A percentile compares a stretch with the other conserved stretches of the same genome.
Evolutionary conservation across 2,329 filamentous ascomycete species (phyloP).

Genomic region (Pseudogymnoascus sp.): DNA sequence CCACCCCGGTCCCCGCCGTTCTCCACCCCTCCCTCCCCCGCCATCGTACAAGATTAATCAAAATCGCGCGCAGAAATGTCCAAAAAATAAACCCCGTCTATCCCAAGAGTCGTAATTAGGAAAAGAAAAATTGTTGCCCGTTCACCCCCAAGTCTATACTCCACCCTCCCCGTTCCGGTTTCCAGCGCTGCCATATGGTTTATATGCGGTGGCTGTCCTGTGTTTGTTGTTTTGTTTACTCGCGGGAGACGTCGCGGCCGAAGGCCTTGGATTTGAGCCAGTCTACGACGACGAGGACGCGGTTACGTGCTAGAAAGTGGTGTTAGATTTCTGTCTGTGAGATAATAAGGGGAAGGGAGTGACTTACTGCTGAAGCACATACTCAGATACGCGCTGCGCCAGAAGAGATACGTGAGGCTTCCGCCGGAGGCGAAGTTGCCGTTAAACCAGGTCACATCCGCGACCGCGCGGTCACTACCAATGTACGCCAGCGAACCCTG

Average conservation of each 20-base stretch:
- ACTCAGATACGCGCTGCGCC: conserved; percentile 94
- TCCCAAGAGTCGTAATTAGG: conserved; percentile 4
- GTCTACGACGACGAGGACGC: conserved; percentile 84
- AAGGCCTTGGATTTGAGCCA: conserved; percentile 97
- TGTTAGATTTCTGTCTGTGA: conserved; percentile 15
- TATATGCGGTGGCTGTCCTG: background rate
- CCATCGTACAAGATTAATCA: background rate
- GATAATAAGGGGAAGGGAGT: background rate
- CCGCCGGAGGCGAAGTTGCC: conserved; percentile 93
- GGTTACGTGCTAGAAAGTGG: conserved; percentile 66
- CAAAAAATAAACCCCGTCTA: background rate
- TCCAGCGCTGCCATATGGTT: background rate
- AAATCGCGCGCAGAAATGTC: background rate
- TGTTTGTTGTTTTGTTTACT: conserved; percentile 41
- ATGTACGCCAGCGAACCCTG: conserved; percentile 97
- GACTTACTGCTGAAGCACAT: conserved; percentile 99
- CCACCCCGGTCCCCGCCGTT: background rate
- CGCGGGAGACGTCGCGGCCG: conserved; percentile 85
- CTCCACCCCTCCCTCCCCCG: background rate
- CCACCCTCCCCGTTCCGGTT: background rate
- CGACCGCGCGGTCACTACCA: conserved; percentile 94
- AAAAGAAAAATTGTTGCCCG: background rate
- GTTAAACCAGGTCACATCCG: conserved; percentile 94
- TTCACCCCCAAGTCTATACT: background rate
- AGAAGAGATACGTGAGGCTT: conserved; percentile 94